Conservation (phyloP, 202 grass and related monocot genomes). For the Schoenoplectus triqueter region DNA sequence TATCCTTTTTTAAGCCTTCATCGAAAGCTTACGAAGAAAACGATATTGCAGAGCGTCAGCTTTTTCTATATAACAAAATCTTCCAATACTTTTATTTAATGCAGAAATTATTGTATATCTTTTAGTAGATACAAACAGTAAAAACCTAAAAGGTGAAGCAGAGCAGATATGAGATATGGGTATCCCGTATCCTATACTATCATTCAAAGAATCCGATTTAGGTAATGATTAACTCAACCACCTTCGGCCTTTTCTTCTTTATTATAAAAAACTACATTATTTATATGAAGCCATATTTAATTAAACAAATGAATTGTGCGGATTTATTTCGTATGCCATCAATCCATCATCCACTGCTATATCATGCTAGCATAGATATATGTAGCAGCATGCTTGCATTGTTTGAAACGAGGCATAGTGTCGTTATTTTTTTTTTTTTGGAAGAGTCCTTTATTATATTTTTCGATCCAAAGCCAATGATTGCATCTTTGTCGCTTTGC, state of each 20-base stretch:
- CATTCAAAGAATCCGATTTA: constrained; percentile 40
- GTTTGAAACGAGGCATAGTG: background rate
- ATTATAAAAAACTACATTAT: constrained; percentile 20
- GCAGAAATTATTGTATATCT: constrained; percentile 30
- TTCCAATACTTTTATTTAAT: constrained; percentile 12
- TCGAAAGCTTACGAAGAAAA: constrained; percentile 31
- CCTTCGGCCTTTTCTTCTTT: background rate
- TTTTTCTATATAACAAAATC: constrained; percentile 31
- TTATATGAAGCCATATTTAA: background rate
- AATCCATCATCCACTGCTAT: background rate
- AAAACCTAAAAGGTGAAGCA: constrained; percentile 35
- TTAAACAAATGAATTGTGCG: background rate
- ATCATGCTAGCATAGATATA: no score
- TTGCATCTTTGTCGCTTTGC: constrained; percentile 34
- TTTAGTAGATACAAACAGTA: constrained; percentile 19
- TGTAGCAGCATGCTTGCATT: background rate
- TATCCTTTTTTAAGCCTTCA: constrained; percentile 23
- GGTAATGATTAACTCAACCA: constrained; percentile 40
- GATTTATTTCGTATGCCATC: background rate
- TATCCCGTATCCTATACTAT: background rate
- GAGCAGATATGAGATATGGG: constrained; percentile 38
- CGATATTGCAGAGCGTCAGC: constrained; percentile 23
- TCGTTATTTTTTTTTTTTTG: background rate
- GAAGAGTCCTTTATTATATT: background rate
- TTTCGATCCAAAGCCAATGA: constrained; percentile 17